Evolutionary conservation across 1,284 basidiomycete genomes (phyloP), one percentile per base, ranked within the genome.

Genomic region (Trichosporon coremiiforme): DNA sequence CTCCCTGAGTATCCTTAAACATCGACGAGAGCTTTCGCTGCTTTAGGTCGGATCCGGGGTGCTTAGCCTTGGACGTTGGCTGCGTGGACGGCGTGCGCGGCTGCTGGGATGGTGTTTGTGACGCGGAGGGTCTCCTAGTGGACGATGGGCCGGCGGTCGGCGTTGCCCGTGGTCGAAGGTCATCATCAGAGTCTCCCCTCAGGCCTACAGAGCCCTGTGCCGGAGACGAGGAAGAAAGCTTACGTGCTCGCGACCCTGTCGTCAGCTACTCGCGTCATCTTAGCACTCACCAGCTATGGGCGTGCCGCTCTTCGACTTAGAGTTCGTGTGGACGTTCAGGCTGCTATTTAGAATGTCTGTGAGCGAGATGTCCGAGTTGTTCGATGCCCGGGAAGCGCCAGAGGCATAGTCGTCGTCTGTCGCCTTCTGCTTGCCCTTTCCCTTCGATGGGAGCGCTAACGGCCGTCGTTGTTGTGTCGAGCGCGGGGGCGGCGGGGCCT

Each of bases 221-320:
- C 4, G 57, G 57, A 7, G 57, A 60, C 4, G 29, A 17, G 1
- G 57, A 33, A 8, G 31, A 60, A 2, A 31, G 12, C 15, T 60
- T 60, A 9, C 57, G 57, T 22, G 57, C 57, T 12, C 13, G 31
- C 10, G 57, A 8, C 6, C 57, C 57, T 60, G 57, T 2, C 15
- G 15, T 60, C 57, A 60, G 57, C 13, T n/a, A n/a, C 13, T n/a
- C 5, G 6, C 9, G 7, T 15, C 29, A 4, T 9, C 7, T 5
- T 25, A 31, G 5, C 29, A 60, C 57, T 60, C 57, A 60, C 57
- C 57, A n/a, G 57, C 31, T 17, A n/a, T 60, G 29, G 57, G 57
- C 57, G 57, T 60, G 29, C 29, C 31, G 29, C 31, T 31, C 31
- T 17, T 60, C 31, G 57, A 60, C 57, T 33, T 60, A 3, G 57